phyloP scores from a whole-genome alignment of 352 stramenopile genomes.

The Blastocystis sp. region DNA sequence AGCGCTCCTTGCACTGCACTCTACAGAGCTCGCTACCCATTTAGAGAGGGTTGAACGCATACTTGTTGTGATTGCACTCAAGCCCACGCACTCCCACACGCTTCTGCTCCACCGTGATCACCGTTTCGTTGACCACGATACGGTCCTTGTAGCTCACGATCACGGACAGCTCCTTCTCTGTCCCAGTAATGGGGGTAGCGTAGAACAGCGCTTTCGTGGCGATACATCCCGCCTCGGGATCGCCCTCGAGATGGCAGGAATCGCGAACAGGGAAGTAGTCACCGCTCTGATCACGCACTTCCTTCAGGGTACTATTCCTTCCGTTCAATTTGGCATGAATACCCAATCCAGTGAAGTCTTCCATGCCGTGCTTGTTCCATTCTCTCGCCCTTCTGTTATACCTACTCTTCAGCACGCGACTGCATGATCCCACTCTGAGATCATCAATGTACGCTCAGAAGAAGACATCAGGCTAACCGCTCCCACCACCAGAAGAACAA shows the following conservation, averaged over 20 bases:
- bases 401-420: not conserved
- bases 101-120: not conserved
- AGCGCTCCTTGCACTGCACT: conserved; percentile 1
- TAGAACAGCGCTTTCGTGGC: conserved; percentile 16
- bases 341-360: not conserved
- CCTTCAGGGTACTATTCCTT: not conserved
- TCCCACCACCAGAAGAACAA: conserved; percentile 9
- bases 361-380: conserved; percentile 22
- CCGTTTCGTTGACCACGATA: conserved; percentile 23
- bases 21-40: conserved; percentile 2
- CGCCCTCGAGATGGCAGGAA: conserved; percentile 48
- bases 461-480: not conserved
- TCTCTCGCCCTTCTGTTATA: conserved; percentile 24
- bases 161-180: not conserved
- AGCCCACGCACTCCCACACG: not conserved
- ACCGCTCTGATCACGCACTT: not conserved
- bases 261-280: conserved; percentile 54
- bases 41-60: not conserved
- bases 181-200: not conserved
- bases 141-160: not conserved
- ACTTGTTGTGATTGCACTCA: conserved; percentile 46
- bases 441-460: conserved; percentile 1
- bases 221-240: conserved; percentile 51
- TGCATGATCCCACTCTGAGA: not conserved
- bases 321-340: not conserved